Base-by-base conservation (phyloP, 306 rosid genomes). In the Dalbergia cochinchinensis region DNA sequence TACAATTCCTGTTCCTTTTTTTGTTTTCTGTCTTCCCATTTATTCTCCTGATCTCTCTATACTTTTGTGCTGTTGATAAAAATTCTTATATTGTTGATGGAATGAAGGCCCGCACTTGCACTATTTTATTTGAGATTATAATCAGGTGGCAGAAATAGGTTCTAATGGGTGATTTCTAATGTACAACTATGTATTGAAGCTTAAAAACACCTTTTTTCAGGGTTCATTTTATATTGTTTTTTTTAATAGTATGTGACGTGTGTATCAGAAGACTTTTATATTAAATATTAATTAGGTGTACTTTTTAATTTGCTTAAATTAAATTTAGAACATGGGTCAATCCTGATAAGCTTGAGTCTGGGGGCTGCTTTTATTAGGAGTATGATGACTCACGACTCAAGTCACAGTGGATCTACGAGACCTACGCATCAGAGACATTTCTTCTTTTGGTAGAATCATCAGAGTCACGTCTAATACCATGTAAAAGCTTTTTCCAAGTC, bases 1-100 rank as follows among this genome's bases (percentile, higher is more conserved):
- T 59, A 13, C 82, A 74, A 57, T 65, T n/a, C 8, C 69, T 45
- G 18, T 76, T 69, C 67, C 31, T 75, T 5, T 71, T 80, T 65
- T 66, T 77, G 76, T 85, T 79, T 11, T 54, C 33, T 55, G 60
- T 77, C 68, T 47, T 5, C 34, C 76, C 20, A 0, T 42, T 65
- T 11, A 7, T 45, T 73, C 12, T 6, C 13, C 10, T 44, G 11
- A 44, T 44, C 6, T 44, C 2, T 44, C 13, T 2, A 7, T 44
- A 0, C 2, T 44, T 44, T 44, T 37, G 31, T 26, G 31, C 31
- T 26, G 31, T 26, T 37, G 7, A 37, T 37, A 0, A 35, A 35
- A 35, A 35, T 35, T 4, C 41, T 35, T 6, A 35, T 35, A 35
- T 35, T 35, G 6, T 35, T 35, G 41, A 37, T 37, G 41, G 41